A percentile compares a stretch with the other conserved stretches of the same genome.
These are phyloP conservation scores for Lavandula angustifolia DNA, from an alignment of 257 asterid genomes.

Conservation along the genomic window DNA sequence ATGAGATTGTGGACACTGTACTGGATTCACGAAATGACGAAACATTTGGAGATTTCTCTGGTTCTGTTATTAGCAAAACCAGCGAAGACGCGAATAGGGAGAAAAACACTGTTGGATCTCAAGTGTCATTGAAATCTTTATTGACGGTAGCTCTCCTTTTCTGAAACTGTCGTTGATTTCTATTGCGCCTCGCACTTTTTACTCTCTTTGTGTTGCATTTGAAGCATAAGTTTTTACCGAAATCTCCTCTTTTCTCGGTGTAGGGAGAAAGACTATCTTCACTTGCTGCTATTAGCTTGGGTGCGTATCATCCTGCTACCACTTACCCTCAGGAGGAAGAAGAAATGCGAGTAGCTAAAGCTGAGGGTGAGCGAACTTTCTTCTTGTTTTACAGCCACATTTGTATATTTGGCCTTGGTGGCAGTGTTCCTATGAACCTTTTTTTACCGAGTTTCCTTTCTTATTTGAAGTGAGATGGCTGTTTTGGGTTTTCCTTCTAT, in stretches of 20 bases:
- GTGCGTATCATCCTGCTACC: slow-evolving; percentile 45
- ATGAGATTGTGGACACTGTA: slow-evolving; percentile 66
- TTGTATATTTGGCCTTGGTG: slow-evolving; percentile 22
- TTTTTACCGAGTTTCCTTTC: slow-evolving; percentile 18
- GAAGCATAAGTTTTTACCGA: slow-evolving; percentile 20
- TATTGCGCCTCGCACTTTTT: slow-evolving; percentile 18
- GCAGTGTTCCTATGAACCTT: neutral
- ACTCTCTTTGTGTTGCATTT: neutral
- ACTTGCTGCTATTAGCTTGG: slow-evolving; percentile 42
- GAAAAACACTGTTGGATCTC: slow-evolving; percentile 42
- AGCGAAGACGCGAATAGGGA: slow-evolving; percentile 35
- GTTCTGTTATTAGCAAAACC: slow-evolving; percentile 46
- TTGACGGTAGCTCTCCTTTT: slow-evolving; percentile 43
- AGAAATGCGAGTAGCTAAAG: slow-evolving; percentile 46
- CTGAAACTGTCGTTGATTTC: slow-evolving; percentile 12
- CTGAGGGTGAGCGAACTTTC: slow-evolving; percentile 62
- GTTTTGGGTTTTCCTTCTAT: neutral
- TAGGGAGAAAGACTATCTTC: slow-evolving; percentile 59
- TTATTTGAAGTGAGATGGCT: slow-evolving; percentile 18
- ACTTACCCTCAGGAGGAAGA: slow-evolving; percentile 43
- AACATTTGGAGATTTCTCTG: slow-evolving; percentile 72
- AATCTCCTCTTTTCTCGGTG: slow-evolving; percentile 31
- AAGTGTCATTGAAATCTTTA: slow-evolving; percentile 48
- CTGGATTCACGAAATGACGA: slow-evolving; percentile 71
- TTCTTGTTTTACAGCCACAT: slow-evolving; percentile 28